Percentiles rank a stretch among this genome's conserved stretches.
Conservation (phyloP, 75 land plant genomes). For the Azolla pinnata region DNA sequence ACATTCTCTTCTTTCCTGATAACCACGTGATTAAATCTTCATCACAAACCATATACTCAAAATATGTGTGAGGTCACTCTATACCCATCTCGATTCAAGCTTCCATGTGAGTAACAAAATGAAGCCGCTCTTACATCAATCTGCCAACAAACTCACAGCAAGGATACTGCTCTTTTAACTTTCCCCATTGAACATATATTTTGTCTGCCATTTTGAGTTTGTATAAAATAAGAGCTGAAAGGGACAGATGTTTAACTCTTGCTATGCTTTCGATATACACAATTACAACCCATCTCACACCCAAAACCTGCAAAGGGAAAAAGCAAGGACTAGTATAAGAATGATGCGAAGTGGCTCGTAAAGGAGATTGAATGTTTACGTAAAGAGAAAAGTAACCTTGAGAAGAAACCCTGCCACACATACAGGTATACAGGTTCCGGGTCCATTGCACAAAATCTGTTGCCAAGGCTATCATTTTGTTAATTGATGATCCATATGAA, state of each 20-base stretch:
- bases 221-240: slow-evolving; percentile 81
- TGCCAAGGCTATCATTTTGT: too few relatives aligned
- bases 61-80: too few relatives aligned
- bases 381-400: slow-evolving; percentile 43
- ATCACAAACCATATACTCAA: too few relatives aligned
- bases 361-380: too few relatives aligned
- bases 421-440: slow-evolving; percentile 89
- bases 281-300: slow-evolving; percentile 67
- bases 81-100: too few relatives aligned
- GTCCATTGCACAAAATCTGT: slow-evolving; percentile 94
- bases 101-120: too few relatives aligned
- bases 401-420: slow-evolving; percentile 74
- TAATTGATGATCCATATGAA: too few relatives aligned
- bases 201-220: slow-evolving; percentile 67
- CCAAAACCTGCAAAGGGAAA: slow-evolving; percentile 57
- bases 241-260: slow-evolving; percentile 74
- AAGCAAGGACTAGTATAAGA: too few relatives aligned
- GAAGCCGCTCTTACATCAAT: slow-evolving; percentile 70
- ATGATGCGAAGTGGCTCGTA: too few relatives aligned
- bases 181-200: slow-evolving; percentile 88
- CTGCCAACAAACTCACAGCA: slow-evolving; percentile 66
- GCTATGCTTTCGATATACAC: slow-evolving; percentile 94
- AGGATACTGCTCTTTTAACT: slow-evolving; percentile 56
- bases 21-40: too few relatives aligned
- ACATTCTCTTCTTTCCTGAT: too few relatives aligned